These are phyloP conservation scores for Ophiostoma sp. DNA, from an alignment of 2,329 filamentous ascomycete genomes.

Conservation along the genomic window DNA sequence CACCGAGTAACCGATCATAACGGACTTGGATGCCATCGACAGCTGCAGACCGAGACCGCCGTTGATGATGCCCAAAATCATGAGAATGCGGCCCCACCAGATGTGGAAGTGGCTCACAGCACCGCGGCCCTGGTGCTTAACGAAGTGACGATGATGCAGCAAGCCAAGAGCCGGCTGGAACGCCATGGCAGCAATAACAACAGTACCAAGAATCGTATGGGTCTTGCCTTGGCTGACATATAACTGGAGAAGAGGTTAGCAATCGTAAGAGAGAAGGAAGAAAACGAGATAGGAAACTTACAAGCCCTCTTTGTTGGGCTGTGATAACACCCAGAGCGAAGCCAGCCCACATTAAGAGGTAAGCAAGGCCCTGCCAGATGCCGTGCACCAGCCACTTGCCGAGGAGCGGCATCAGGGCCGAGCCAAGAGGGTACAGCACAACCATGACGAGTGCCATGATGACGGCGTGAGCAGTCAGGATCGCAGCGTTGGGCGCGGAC, in stretches of 20 bases:
- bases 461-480: conserved; percentile 54
- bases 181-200: conserved; percentile 54
- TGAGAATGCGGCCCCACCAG: conserved; percentile 61
- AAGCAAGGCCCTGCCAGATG: conserved; percentile 54
- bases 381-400: conserved; percentile 61
- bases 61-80: conserved; percentile 62
- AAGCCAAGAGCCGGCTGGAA: conserved; percentile 61
- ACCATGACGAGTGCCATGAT: conserved; percentile 63
- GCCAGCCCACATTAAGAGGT: conserved; percentile 59
- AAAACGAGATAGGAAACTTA: conserved; percentile 38
- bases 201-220: conserved; percentile 59
- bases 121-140: conserved; percentile 49
- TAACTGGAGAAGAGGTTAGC: conserved; percentile 42
- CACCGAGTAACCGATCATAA: conserved; percentile 57
- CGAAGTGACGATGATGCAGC: conserved; percentile 57
- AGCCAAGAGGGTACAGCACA: conserved; percentile 60
- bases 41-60: conserved; percentile 62
- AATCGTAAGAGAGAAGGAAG: neutral
- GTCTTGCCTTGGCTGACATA: conserved; percentile 42
- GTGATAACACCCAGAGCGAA: conserved; percentile 58
- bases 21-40: conserved; percentile 42
- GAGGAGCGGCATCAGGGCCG: conserved; percentile 60
- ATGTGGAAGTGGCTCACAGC: conserved; percentile 58
- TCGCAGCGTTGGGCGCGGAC: conserved; percentile 18
- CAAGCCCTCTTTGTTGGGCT: conserved; percentile 44